A percentile compares a stretch with the other conserved stretches of the same genome.
phyloP scores from a whole-genome alignment of 2,329 filamentous ascomycete genomes.

The Lasiodiplodia citricola region DNA sequence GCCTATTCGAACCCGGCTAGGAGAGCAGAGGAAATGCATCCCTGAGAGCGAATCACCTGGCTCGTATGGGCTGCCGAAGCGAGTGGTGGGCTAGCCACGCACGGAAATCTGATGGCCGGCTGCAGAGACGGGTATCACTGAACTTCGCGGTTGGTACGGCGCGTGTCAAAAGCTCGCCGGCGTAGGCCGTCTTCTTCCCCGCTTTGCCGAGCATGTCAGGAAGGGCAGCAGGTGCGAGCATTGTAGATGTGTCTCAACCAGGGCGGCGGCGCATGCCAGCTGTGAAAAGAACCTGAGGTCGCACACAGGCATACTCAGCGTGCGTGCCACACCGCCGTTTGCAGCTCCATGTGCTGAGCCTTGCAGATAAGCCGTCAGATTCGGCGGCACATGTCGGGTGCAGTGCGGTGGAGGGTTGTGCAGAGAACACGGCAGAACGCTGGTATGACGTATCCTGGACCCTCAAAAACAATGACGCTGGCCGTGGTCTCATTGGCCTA shows the following conservation, averaged over 20 bases:
- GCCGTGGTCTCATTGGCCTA: conserved; percentile 5
- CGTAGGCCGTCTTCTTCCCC: not conserved
- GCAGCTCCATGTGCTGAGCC: not conserved
- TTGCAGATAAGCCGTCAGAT: not conserved
- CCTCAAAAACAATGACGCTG: conserved; percentile 16
- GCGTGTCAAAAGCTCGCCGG: not conserved
- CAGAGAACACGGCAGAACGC: not conserved
- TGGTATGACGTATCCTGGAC: conserved; percentile 20
- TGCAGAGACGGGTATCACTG: not conserved
- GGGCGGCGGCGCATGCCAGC: conserved; percentile 1
- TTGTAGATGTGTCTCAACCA: not conserved
- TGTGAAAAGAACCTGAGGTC: not conserved
- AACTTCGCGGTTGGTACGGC: not conserved
- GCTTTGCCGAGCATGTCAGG: not conserved
- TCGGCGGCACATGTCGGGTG: not conserved
- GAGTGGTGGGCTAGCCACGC: conserved; percentile 10
- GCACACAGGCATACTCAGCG: not conserved
- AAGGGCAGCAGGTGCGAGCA: not conserved
- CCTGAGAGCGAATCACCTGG: not conserved
- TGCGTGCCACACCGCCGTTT: conserved; percentile 13
- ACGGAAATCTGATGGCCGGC: conserved; percentile 21
- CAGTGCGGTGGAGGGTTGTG: not conserved
- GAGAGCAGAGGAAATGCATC: not conserved
- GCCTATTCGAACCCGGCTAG: not conserved
- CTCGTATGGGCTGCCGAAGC: conserved; percentile 17